Base-by-base conservation (phyloP, 306 rosid genomes). In the Pyrus betulifolia region DNA sequence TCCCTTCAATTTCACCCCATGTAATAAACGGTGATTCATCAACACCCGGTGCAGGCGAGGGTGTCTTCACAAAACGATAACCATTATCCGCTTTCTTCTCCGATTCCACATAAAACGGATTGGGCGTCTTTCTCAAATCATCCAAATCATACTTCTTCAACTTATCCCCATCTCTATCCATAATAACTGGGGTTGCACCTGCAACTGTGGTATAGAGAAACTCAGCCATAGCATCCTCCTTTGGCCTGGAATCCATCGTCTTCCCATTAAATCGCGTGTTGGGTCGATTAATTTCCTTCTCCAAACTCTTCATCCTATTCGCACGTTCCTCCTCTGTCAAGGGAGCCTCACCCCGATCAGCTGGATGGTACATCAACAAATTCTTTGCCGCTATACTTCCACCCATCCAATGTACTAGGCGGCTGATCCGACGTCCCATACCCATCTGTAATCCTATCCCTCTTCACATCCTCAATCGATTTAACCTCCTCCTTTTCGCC, bases 1-100 rank as follows among this genome's bases (percentile, higher is more conserved):
- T 89, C 67, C 97, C 98, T 79, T 96, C 99, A 58, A 96, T 89
- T 74, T 92, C 97, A 84, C 99, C 99, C 99, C 97, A 96, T 9
- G 99, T 96, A 52, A 93, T 85, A 80, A 96, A 91, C 1, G 97
- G 99, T 1, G 99, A 96, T 61, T 88, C 98, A 80, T 87, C 96
- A 62, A 78, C 92, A 4, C 99, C 99, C 0, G 99, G 99, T 0
- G 98, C 97, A 57, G 99, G 99, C 0, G 99, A 96, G 0, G 99
- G 99, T 2, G 98, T 92, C 90, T 74, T 87, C 28, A 96, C 93
- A 85, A 77, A 96, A 82, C 89, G 86, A 85, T 88, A 96, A 31
- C 98, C 99, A 85, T 92, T 91, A 40, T 87, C 97, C 0, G 93
- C 92, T 70, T 85, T 91, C 85, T 93, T 95, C 28, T 67, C 90